Base-by-base conservation (phyloP, 495 filamentous ascomycete species). In the Penicillium flavigenum region DNA sequence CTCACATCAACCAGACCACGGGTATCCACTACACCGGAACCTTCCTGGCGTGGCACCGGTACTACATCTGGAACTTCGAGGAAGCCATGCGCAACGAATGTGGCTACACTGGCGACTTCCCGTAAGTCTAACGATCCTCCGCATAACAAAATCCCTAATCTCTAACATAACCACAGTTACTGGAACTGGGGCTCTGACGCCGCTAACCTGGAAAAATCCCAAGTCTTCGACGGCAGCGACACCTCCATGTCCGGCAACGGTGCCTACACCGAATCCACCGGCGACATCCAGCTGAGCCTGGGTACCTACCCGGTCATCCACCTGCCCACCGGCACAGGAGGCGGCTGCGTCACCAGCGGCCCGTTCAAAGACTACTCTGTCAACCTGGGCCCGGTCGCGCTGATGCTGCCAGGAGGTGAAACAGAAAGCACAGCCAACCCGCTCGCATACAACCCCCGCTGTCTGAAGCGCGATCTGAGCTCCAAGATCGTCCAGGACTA, bases 21-120 rank as follows among this genome's bases (percentile, higher is more conserved):
- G 54, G 60, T 2, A 88, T 89, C 53, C 88, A 91, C 63, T 81
- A 74, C 54, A 83, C 81, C 5, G 86, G 84, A 19, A 83, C 80
- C 55, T 88, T 92, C 70, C 72, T 89, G 31, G 69, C 81, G 1
- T 91, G 87, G 85, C 88, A 92, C 64, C 77, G 88, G 17, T 87
- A 86, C 68, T 91, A 83, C 63, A 73, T 80, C 39, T 81, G 72
- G 56, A 71, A 72, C 8, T 90, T 84, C 65, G 89, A 91, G 66
- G 77, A 85, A 63, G 84, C 87, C 2, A 75, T 92, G 20, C 75
- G 79, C 22, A 77, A 85, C 14, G 88, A 92, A 61, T 91, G 89
- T 63, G 86, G 85, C 42, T 91, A 89, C 62, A 81, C 63, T 0
- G 86, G 86, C 32, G 63, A 65, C 29, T 63, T 62, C 48, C 71